A percentile compares a stretch with the other conserved stretches of the same genome.
phyloP scores from a whole-genome alignment of 148 eudicot species.

The Diospyros lotus region DNA sequence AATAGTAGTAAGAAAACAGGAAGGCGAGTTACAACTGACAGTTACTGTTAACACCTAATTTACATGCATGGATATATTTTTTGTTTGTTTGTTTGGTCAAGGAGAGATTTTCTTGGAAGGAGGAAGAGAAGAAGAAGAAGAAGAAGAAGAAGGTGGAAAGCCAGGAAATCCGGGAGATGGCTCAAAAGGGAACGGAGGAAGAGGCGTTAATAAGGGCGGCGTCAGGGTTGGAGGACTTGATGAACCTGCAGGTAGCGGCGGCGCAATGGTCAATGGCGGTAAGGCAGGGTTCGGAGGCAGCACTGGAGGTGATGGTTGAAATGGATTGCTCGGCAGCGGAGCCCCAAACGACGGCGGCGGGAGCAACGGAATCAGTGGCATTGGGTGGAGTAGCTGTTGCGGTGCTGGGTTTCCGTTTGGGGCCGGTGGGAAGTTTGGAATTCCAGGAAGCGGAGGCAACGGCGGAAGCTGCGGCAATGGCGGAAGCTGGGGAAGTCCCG shows the following conservation, averaged over 20 bases:
- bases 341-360: slow-evolving; percentile 26
- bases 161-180: slow-evolving; percentile 43
- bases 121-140: neutral
- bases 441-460: slow-evolving; percentile 38
- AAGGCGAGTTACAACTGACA: neutral
- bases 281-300: slow-evolving; percentile 14
- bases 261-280: neutral
- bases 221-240: slow-evolving; percentile 38
- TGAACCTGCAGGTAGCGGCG: slow-evolving; percentile 25
- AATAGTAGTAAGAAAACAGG: neutral
- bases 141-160: slow-evolving; percentile 25
- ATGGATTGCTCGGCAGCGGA: slow-evolving; percentile 39
- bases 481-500: slow-evolving; percentile 45
- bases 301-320: slow-evolving; percentile 37
- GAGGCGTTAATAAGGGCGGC: slow-evolving; percentile 19
- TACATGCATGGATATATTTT: neutral
- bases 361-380: neutral
- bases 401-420: slow-evolving; percentile 24
- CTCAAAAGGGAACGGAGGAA: slow-evolving; percentile 37
- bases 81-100: slow-evolving; percentile 9
- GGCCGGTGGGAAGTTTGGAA: slow-evolving; percentile 17
- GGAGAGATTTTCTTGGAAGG: slow-evolving; percentile 15
- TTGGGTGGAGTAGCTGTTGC: neutral
- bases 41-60: neutral
- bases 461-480: slow-evolving; percentile 52